phyloP scores from a whole-genome alignment of 1,284 basidiomycete species.

The Porogramme epimiltina region DNA sequence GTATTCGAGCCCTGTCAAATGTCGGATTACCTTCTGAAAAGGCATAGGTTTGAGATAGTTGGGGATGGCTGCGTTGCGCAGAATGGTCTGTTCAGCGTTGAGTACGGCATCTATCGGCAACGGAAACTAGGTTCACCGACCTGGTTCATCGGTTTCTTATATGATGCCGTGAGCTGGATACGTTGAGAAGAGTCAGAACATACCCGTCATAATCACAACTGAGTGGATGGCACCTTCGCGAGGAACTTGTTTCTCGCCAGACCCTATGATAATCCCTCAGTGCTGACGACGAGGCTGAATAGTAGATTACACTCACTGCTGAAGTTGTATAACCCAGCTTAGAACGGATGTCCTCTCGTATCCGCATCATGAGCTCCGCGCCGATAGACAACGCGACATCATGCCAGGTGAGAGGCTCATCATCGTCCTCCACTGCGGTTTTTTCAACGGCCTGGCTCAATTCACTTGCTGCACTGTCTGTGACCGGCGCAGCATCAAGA shows the following conservation, averaged over 20 bases:
- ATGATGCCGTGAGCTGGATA: slow-evolving; percentile 79
- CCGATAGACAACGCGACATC: slow-evolving; percentile 91
- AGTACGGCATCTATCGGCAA: not conserved
- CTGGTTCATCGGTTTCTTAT: slow-evolving; percentile 87
- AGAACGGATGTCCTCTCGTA: slow-evolving; percentile 68
- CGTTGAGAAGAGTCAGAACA: not conserved
- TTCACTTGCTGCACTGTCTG: no score
- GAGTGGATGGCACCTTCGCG: slow-evolving; percentile 67
- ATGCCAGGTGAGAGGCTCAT: slow-evolving; percentile 71
- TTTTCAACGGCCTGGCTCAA: not conserved
- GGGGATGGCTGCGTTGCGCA: slow-evolving; percentile 82
- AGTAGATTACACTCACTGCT: slow-evolving; percentile 57
- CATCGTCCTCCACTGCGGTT: slow-evolving; percentile 31
- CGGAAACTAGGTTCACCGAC: slow-evolving; percentile 37
- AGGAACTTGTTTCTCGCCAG: slow-evolving; percentile 94
- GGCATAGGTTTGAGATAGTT: slow-evolving; percentile 79
- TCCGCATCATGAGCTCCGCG: slow-evolving; percentile 85
- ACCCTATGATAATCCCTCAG: no score
- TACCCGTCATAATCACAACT: not conserved
- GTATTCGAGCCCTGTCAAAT: not conserved
- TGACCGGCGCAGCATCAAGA: no score
- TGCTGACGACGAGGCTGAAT: not conserved
- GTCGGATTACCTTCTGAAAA: slow-evolving; percentile 87
- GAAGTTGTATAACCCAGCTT: slow-evolving; percentile 93
- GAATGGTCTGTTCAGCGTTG: slow-evolving; percentile 61